Evolutionary conservation across 2,329 filamentous ascomycete genomes (phyloP), one percentile per base, ranked within the genome.

Genomic region (Neonectria hederae): DNA sequence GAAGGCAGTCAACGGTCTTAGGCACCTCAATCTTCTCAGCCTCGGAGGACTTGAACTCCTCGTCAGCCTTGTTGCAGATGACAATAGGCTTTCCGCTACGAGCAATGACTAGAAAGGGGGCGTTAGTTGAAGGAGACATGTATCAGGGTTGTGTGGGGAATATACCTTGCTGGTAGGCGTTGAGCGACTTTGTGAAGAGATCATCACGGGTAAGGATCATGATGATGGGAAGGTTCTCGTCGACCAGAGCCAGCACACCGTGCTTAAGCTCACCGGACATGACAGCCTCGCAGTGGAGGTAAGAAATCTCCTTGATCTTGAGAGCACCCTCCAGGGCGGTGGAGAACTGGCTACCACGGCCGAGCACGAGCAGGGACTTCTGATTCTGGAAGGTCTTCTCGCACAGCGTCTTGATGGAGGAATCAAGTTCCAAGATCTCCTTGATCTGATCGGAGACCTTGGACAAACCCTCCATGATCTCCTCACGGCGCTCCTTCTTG

Each of bases 211-310:
- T 99, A 66, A 99, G 87, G 77, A 99, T 98, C 96, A 99, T 99
- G 82, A 99, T 97, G 80, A 99, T 99, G 67, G 96, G 96, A 40
- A 99, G 89, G 83, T 97, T 95, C 87, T 99, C 96, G 76, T 99
- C 96, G 65, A 99, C 96, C 68, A 99, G 87, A 57, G 96, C 96
- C 78, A 99, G 86, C 56, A 99, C 96, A 86, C 96, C 96, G 82
- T 99, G 96, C 89, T 99, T 99, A 75, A 99, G 88, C 84, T 99
- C 96, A 82, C 96, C 96, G 69, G 96, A 98, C 96, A 99, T 99
- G 85, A 99, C 96, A 74, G 96, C 96, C 84, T 99, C 96, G 82
- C 96, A 99, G 83, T 99, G 96, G 65, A 99, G 92, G 83, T 99
- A 99, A 19, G 95, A 98, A 76, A 99, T 99, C 84, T 99, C 96